These are phyloP conservation scores for Fusarium mexicanum DNA, from an alignment of 2,329 filamentous ascomycete species.

Conservation along the genomic window DNA sequence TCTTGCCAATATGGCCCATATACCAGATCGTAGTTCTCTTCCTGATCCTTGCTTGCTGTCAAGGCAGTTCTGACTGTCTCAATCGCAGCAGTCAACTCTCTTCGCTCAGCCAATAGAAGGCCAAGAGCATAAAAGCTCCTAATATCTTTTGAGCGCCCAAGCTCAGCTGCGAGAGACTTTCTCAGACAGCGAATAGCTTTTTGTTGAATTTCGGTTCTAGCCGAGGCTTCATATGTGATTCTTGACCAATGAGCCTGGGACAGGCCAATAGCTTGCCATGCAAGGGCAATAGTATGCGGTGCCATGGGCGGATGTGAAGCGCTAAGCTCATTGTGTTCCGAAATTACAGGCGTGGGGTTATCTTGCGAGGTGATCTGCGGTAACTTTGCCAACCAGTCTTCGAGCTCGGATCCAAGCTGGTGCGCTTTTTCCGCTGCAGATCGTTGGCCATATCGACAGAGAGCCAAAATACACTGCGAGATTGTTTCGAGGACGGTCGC, in stretches of 20 bases:
- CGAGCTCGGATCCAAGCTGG: conserved; percentile 74
- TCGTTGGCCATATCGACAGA: conserved; percentile 83
- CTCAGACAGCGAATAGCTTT: conserved; percentile 81
- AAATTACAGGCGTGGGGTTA: conserved; percentile 43
- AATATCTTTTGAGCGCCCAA: conserved; percentile 73
- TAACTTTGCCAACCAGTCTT: conserved; percentile 77
- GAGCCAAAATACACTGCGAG: conserved; percentile 79
- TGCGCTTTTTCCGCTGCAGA: conserved; percentile 82
- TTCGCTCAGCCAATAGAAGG: conserved; percentile 86
- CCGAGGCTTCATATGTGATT: conserved; percentile 78
- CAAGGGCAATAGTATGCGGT: conserved; percentile 70
- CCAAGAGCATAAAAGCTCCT: conserved; percentile 83
- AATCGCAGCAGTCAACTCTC: conserved; percentile 82
- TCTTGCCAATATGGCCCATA: conserved; percentile 69
- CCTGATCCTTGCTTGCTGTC: conserved; percentile 63
- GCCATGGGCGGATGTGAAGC: conserved; percentile 59
- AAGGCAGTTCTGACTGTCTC: conserved; percentile 83
- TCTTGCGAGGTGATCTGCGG: conserved; percentile 47
- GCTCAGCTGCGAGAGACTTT: conserved; percentile 74
- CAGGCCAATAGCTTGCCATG: conserved; percentile 87
- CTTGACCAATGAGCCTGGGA: conserved; percentile 89
- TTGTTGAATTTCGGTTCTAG: conserved; percentile 76
- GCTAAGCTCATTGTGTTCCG: conserved; percentile 47
- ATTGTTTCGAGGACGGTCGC: conserved; percentile 80
- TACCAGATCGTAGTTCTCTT: conserved; percentile 55